Base-by-base conservation (phyloP, 2,329 filamentous ascomycete species). In the Colletotrichum lindemuthianum region DNA sequence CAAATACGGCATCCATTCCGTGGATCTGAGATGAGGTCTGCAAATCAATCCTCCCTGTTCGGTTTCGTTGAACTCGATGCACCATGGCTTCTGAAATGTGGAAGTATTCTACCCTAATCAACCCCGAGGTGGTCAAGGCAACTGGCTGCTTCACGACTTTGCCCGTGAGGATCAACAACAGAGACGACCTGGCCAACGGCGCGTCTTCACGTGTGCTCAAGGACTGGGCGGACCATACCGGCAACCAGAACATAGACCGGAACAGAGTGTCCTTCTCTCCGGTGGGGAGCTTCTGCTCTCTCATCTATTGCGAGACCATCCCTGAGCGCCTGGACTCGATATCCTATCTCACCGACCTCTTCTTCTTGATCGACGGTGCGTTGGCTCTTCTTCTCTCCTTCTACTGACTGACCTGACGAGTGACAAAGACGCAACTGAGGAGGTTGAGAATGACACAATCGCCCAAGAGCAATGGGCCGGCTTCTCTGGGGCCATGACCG, bases 381-480 rank as follows among this genome's bases (percentile, higher is more conserved):
- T 36, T 15, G 32, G 6, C 50, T 33, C n/a, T 41, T 2, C 6
- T 5, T 8, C 6, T 3, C 11, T 4, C 24, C 8, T 15, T 6
- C 51, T 12, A 8, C 9, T n/a, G 8, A 24, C 10, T 33, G 24
- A 15, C 9, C 39, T 54, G 39, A 54, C 39, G 8, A n/a, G 2
- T n/a, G 24, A 15, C 9, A 2, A 4, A 54, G 51, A 54, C 32
- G 50, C 50, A n/a, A 54, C 51, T 9, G 51, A 43, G n/a, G 51
- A 54, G 32, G 51, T 53, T 41, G 50, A 53, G 15, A 41, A 53
- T 13, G 50, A 53, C 50, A 53, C 39, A 32, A 8, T 53, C 36
- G 50, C 50, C 37, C 50, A 53, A 41, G 50, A 53, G 36, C 15
- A 53, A n/a, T 53, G 50, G 50, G 50, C 13, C 36, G 50, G 50